Conservation (phyloP, 2,329 filamentous ascomycete species). For the Teratosphaeria nubilosa region DNA sequence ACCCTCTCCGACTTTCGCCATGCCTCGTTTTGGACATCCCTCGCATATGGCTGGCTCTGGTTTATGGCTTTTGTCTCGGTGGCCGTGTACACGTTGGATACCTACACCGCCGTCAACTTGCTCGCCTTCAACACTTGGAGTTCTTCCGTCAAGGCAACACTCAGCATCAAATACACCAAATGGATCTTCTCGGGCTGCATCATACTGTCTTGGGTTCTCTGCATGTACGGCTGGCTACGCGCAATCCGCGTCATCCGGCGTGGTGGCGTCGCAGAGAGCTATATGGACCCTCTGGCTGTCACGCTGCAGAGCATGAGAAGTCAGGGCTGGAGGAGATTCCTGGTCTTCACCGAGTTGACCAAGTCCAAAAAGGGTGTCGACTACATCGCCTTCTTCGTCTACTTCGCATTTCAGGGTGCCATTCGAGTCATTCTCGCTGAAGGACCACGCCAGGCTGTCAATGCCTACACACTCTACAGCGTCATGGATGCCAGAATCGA, state of each 20-base stretch:
- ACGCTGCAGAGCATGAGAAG: constrained; percentile 74
- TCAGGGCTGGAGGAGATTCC: constrained; percentile 75
- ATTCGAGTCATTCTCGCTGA: constrained; percentile 83
- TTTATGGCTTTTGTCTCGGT: constrained; percentile 68
- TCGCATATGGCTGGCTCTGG: constrained; percentile 81
- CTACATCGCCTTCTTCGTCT: constrained; percentile 83
- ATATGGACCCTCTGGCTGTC: constrained; percentile 77
- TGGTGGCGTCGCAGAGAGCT: constrained; percentile 82
- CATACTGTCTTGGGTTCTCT: constrained; percentile 75
- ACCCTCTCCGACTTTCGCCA: constrained; percentile 69
- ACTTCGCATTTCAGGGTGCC: constrained; percentile 77
- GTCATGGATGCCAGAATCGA: constrained; percentile 68
- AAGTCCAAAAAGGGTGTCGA: constrained; percentile 85
- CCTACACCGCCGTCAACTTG: constrained; percentile 85
- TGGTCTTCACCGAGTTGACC: constrained; percentile 86
- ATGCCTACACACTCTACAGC: constrained; percentile 77
- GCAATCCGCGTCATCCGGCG: constrained; percentile 72
- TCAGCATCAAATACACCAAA: constrained; percentile 69
- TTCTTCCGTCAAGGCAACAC: constrained; percentile 66
- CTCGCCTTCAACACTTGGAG: constrained; percentile 85
- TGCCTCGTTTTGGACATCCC: constrained; percentile 61
- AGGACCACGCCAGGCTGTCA: constrained; percentile 83
- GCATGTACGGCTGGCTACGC: constrained; percentile 68
- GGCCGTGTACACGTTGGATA: constrained; percentile 81
- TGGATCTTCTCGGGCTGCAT: constrained; percentile 96